Percentiles rank a stretch among this genome's conserved stretches.
These are phyloP conservation scores for Cochlearia excelsa DNA, from an alignment of 345 rosid species.

Conservation along the genomic window DNA sequence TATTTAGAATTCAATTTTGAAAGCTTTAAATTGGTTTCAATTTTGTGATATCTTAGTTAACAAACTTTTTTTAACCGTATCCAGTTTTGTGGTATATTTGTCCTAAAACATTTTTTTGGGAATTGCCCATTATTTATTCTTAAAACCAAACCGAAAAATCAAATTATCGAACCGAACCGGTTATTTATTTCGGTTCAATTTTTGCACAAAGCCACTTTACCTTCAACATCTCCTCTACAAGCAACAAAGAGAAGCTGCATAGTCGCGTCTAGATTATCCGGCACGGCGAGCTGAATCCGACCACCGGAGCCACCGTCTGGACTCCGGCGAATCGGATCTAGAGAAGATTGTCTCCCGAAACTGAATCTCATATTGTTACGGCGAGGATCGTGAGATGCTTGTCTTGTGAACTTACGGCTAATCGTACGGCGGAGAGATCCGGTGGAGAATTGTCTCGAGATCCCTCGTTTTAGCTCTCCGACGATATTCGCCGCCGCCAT, in stretches of 20 bases:
- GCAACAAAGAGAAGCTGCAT: conserved; percentile 91
- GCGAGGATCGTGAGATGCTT: conserved; percentile 69
- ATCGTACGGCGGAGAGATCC: conserved; percentile 58
- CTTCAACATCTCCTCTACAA: conserved; percentile 59
- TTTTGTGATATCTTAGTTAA: too few relatives aligned
- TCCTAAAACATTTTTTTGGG: too few relatives aligned
- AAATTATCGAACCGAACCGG: too few relatives aligned
- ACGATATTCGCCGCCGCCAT: conserved; percentile 45
- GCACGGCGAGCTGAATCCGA: conserved; percentile 57
- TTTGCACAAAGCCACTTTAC: too few relatives aligned
- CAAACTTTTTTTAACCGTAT: too few relatives aligned
- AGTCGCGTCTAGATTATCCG: conserved; percentile 87
- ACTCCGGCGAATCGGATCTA: conserved; percentile 75
- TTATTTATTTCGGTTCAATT: too few relatives aligned
- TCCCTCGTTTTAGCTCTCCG: conserved; percentile 59
- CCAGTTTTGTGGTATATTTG: too few relatives aligned
- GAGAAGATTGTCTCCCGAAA: conserved; percentile 79
- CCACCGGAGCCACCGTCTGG: conserved; percentile 24
- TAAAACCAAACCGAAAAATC: too few relatives aligned
- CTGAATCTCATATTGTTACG: conserved; percentile 69
- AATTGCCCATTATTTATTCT: too few relatives aligned
- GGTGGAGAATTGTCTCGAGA: conserved; percentile 75
- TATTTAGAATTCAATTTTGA: too few relatives aligned
- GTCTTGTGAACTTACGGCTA: conserved; percentile 60
- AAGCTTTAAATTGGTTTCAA: too few relatives aligned